These are phyloP conservation scores for Colletotrichum ledebouriae DNA, from an alignment of 2,329 filamentous ascomycete genomes.

Conservation along the genomic window DNA sequence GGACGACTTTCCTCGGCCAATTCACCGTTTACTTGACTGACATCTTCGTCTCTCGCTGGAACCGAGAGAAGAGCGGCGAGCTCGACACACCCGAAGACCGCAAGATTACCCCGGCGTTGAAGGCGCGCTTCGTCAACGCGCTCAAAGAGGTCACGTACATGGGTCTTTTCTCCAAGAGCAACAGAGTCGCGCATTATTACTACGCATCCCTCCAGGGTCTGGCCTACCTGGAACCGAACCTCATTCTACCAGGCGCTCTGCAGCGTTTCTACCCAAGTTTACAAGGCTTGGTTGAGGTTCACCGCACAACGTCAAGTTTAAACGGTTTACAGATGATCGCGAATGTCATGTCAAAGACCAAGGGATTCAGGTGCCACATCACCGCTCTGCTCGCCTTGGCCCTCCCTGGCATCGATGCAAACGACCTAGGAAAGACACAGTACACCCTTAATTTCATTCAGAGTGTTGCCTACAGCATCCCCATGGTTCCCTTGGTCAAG, in stretches of 20 bases:
- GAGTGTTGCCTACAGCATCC: conserved; percentile 95
- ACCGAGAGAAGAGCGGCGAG: conserved; percentile 92
- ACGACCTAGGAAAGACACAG: conserved; percentile 96
- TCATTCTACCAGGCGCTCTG: conserved; percentile 92
- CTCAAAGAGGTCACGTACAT: conserved; percentile 96
- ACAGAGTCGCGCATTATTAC: conserved; percentile 90
- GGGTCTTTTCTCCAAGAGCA: conserved; percentile 97
- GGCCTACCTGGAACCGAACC: conserved; percentile 88
- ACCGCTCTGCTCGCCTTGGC: conserved; percentile 94
- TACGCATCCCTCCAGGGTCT: conserved; percentile 90
- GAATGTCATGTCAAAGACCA: conserved; percentile 90
- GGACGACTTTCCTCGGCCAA: conserved; percentile 92
- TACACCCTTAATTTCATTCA: conserved; percentile 96
- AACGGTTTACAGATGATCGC: conserved; percentile 93
- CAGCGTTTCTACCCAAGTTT: conserved; percentile 97
- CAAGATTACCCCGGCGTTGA: conserved; percentile 83
- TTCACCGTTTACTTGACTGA: conserved; percentile 93
- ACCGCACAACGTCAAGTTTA: conserved; percentile 93
- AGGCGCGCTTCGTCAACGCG: conserved; percentile 88
- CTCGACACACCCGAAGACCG: conserved; percentile 87
- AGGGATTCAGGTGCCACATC: conserved; percentile 96
- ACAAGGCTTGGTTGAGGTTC: conserved; percentile 96
- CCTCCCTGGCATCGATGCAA: conserved; percentile 95
- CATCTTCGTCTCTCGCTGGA: conserved; percentile 98
- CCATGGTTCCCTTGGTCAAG: conserved; percentile 84